Conservation (phyloP, 805 yeast species). For the Clavispora santaluciae region DNA sequence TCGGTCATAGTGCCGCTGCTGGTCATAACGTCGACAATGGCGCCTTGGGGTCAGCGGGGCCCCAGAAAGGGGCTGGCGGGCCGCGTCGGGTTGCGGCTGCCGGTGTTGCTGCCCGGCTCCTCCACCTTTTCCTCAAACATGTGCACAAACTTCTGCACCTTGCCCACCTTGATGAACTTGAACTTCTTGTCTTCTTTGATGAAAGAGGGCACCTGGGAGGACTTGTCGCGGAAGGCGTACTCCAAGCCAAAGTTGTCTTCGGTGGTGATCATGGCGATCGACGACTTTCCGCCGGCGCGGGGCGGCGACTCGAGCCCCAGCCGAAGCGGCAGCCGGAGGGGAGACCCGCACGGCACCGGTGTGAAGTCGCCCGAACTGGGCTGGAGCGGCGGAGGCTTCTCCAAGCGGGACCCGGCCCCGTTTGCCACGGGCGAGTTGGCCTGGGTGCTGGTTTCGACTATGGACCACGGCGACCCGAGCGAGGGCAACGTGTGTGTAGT, state of each 20-base stretch:
- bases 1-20: no score
- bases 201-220: constrained; percentile 25
- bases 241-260: constrained; percentile 27
- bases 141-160: constrained; percentile 41
- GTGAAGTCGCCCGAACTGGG: constrained; percentile 10
- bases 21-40: no score
- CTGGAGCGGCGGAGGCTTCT: background rate
- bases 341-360: constrained; percentile 14
- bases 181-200: constrained; percentile 40
- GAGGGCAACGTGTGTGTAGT: background rate
- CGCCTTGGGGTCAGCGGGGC: no score
- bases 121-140: constrained; percentile 35
- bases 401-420: constrained; percentile 5
- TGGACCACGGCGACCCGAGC: background rate
- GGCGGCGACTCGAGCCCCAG: constrained; percentile 12
- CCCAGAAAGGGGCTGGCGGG: constrained; percentile 15
- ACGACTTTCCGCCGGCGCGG: constrained; percentile 6
- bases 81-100: constrained; percentile 12
- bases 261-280: constrained; percentile 22
- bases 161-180: constrained; percentile 42
- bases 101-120: background rate
- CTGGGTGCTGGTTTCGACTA: background rate
- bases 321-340: constrained; percentile 9
- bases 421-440: background rate
- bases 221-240: constrained; percentile 26